Evolutionary conservation across 1,284 basidiomycete species (phyloP).

Genomic region (Sanghuangporus baumii): DNA sequence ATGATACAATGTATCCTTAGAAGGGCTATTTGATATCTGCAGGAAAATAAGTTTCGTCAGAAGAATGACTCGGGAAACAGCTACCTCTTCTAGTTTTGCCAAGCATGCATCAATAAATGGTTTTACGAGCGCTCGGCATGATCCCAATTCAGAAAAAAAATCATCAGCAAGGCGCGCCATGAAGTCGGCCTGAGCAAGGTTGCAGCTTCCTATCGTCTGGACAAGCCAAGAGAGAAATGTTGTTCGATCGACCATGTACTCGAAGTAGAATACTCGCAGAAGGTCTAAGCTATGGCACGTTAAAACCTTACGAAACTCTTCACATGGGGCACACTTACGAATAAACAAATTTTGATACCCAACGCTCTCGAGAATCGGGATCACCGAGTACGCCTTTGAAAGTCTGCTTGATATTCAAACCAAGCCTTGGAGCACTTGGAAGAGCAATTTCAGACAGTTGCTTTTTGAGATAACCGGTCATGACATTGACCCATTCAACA

Average conservation of each 20-base stretch:
- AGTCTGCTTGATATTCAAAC: slow-evolving; percentile 72
- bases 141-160: slow-evolving; percentile 70
- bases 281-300: slow-evolving; percentile 53
- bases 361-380: slow-evolving; percentile 60
- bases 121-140: slow-evolving; percentile 55
- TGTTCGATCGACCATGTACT: slow-evolving; percentile 78
- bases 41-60: slow-evolving; percentile 1
- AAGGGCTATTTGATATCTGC: slow-evolving; percentile 49
- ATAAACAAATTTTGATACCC: slow-evolving; percentile 80
- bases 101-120: slow-evolving; percentile 67
- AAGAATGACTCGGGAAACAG: slow-evolving; percentile 4
- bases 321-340: slow-evolving; percentile 39
- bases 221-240: slow-evolving; percentile 83
- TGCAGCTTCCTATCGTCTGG: slow-evolving; percentile 68
- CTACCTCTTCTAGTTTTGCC: slow-evolving; percentile 64
- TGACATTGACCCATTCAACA: slow-evolving; percentile 82
- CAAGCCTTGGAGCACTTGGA: slow-evolving; percentile 69
- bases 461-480: slow-evolving; percentile 86
- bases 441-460: slow-evolving; percentile 82
- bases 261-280: slow-evolving; percentile 72
- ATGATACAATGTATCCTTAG: slow-evolving; percentile 48
- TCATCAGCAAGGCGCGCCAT: slow-evolving; percentile 74
- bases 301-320: neutral
- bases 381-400: slow-evolving; percentile 76
- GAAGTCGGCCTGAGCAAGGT: slow-evolving; percentile 84